Evolutionary conservation across 1,139 yeast species (phyloP), one percentile per base, ranked within the genome.

Genomic region (Suhomyces panamericanus): DNA sequence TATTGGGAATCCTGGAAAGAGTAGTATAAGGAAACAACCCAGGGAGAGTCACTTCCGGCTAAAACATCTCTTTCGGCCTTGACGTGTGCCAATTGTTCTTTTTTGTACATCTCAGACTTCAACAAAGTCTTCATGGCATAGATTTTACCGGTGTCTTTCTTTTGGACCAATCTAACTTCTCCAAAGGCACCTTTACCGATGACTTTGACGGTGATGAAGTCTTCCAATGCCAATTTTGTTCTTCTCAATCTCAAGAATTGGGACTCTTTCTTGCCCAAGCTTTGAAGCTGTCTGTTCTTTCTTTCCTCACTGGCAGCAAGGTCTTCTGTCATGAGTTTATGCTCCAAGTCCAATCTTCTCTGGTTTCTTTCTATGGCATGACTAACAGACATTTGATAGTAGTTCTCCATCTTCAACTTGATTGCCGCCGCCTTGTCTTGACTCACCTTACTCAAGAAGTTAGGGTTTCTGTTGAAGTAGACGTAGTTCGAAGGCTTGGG

Each of bases 131-230:
- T 86, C 95, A 86, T 86, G 10, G 95, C 95, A 65, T 85, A 86
- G 14, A 86, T 85, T 61, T 86, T 86, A 42, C 95, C 95, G 1
- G 91, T 85, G 60, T 86, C 93, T 49, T 70, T 77, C 70, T 86
- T 86, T 63, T 86, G 95, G n/a, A 85, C 95, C 48, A 86, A 68
- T 57, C 95, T 70, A 38, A 86, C 95, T 59, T 86, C 95, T 56
- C 95, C 95, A 66, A 86, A 86, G 0, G 95, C 95, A 62, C 95
- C 95, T 62, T 86, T 86, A 55, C 95, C 95, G 56, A 86, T 86
- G 16, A 86, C 93, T 62, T 86, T 86, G 27, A 86, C 91, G 0
- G 93, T 85, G 46, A 73, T 78, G 61, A 86, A 86, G 65, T 86
- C 95, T 43, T 85, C 91, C 41, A 86, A 63, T 0, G 89, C 75